Base-by-base conservation (phyloP, 495 filamentous ascomycete species). In the Xylaria curta region DNA sequence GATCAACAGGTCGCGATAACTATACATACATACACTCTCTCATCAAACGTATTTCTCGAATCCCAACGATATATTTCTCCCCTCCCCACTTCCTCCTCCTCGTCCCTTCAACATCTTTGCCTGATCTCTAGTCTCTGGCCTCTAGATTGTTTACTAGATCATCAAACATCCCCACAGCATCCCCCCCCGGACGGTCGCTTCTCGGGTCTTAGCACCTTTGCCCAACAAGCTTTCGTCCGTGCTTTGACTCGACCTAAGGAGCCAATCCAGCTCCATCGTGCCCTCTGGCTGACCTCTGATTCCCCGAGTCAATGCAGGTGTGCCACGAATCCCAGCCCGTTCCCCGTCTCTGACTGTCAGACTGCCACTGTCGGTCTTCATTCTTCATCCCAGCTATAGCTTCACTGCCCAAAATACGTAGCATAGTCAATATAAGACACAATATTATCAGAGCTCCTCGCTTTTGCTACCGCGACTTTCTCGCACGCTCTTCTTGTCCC, bases 371-470 rank as follows among this genome's bases (percentile, higher is more conserved):
- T 36, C 33, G 6, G 36, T 38, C 36, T 38, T 38, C 36, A 8
- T 38, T 38, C 65, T 24, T 21, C 59, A n/a, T 17, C 33, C 47
- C 62, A 49, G 42, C 42, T 24, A 28, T 72, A 61, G 38, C 53
- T 38, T 61, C 56, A 63, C 62, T 49, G 36, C 68, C 80, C 73
- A 12, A 82, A 82, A 77, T 85, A 85, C 78, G 82, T 87, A 87
- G 84, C 81, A 82, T 85, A 85, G 82, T 82, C 81, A 87, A 86
- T 85, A 84, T 80, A 86, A 83, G 79, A 80, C 77, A 79, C 78
- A 80, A 76, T 79, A 73, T 80, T 83, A 75, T 80, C 79, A 71
- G 78, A 80, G 72, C 73, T 80, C 73, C 47, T 70, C 59, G 38
- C 59, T 64, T 60, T 74, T 78, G 68, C 74, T 78, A 73, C 80